These are phyloP conservation scores for Daldinia sp. DNA, from an alignment of 2,329 filamentous ascomycete genomes.

Conservation along the genomic window DNA sequence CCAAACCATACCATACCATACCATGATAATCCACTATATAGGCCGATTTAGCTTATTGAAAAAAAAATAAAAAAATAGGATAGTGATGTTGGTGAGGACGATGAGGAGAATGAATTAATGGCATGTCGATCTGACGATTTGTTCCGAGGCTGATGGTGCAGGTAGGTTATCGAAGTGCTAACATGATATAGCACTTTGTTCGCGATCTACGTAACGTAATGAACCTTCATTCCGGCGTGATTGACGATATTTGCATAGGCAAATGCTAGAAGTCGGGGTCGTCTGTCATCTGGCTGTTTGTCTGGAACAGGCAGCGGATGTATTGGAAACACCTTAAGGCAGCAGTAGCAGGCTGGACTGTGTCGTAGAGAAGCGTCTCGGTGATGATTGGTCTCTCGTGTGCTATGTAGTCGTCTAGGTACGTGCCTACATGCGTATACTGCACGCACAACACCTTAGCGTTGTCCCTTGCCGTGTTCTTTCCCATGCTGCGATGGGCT, in stretches of 20 bases:
- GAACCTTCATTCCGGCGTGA: conserved; percentile 13
- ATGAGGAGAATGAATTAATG: conserved; percentile 17
- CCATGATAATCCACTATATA: neutral
- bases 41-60: conserved; percentile 1
- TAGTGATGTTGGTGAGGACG: neutral
- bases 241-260: conserved; percentile 11
- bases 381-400: conserved; percentile 25
- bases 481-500: conserved; percentile 15
- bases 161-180: neutral
- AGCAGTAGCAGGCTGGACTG: conserved; percentile 14
- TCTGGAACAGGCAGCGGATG: conserved; percentile 3
- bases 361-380: conserved; percentile 10
- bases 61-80: neutral
- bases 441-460: conserved; percentile 22
- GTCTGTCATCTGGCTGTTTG: conserved; percentile 3
- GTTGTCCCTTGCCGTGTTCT: conserved; percentile 5
- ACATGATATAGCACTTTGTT: conserved; percentile 3
- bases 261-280: neutral
- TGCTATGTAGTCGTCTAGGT: conserved; percentile 12
- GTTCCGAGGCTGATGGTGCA: conserved; percentile 4
- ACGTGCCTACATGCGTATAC: conserved; percentile 14
- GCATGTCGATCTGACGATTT: conserved; percentile 33
- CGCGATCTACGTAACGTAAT: conserved; percentile 19
- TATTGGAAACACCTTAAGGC: conserved; percentile 10
- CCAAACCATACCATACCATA: too few relatives aligned